Base-by-base conservation (phyloP, 1,284 basidiomycete species). In the Crepidotus sp. region DNA sequence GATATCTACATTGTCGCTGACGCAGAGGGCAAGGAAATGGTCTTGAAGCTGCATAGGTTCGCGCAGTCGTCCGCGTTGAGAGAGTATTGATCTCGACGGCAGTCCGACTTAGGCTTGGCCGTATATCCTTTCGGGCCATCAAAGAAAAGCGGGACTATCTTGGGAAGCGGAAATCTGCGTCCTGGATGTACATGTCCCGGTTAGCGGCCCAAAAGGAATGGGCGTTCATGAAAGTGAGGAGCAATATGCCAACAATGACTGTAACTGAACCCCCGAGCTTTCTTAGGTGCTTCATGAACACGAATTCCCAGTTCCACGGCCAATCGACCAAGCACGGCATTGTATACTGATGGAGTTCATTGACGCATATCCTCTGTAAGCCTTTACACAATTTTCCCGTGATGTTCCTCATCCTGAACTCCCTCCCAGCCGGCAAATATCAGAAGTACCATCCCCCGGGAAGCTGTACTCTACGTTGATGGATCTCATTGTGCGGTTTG, bases 151-250 rank as follows among this genome's bases (percentile, higher is more conserved):
- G 95, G 52, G 96, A 99, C 62, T 99, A 98, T 63, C 72, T 98
- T 54, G 91, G 93, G 22, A 96, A 95, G 63, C 77, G 95, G 29
- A 92, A 92, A 65, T 91, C 86, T 26, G 94, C 94, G 0, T 95
- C 90, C 22, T 99, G 95, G 95, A 97, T 98, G 94, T 98, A 97
- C 67, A 93, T 99, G 90, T 95, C 91, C 42, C 79, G 95, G 21
- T 67, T 99, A 36, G 86, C 93, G 8, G 95, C 95, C 4, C 84
- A 95, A 66, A 98, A 98, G 62, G 95, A 99, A 62, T 98, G 83
- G 73, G 90, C 91, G 0, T 99, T 98, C 62, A 96, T 99, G 92
- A 96, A 96, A 75, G 92, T 89, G 26, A 57, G 59, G 14, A 35
- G 9, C 8, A 11, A 18, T 29, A 4, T 45, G 30, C 32, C 14